Conservation (phyloP, 305 asterid species). For the Nicotiana rustica region DNA sequence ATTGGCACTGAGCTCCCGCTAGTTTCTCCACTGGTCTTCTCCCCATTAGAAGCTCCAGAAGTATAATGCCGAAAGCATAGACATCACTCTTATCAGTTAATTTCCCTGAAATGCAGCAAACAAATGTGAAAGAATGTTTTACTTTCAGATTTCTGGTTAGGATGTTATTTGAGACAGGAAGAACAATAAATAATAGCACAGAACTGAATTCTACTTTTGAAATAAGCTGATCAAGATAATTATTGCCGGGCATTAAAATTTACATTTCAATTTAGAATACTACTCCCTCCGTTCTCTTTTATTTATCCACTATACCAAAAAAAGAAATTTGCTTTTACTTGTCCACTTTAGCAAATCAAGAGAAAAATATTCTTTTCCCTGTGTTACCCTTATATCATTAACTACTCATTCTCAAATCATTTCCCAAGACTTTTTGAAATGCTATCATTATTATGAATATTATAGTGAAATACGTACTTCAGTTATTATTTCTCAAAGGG, state of each 20-base stretch:
- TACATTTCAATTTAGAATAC: background rate
- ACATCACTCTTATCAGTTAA: constrained; percentile 95
- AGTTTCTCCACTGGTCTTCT: constrained; percentile 80
- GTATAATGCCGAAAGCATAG: constrained; percentile 87
- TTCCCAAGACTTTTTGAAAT: no score
- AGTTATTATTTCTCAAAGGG: no score
- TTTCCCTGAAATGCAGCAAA: constrained; percentile 59
- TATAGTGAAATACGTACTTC: no score
- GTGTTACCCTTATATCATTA: no score
- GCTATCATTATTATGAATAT: no score
- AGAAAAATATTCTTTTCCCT: no score
- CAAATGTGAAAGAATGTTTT: constrained; percentile 31
- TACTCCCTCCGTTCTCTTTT: no score
- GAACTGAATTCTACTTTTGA: constrained; percentile 15
- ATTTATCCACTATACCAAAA: no score
- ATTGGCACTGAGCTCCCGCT: constrained; percentile 68
- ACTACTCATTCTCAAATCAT: no score
- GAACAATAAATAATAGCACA: background rate
- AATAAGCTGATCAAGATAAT: background rate
- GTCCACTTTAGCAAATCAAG: no score
- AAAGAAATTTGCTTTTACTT: no score
- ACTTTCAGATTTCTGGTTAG: constrained; percentile 7
- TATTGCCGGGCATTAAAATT: background rate
- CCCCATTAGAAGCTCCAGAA: constrained; percentile 85
- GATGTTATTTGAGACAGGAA: background rate